A percentile compares a stretch with the other conserved stretches of the same genome.
These are phyloP conservation scores for Emydomyces testavorans DNA, from an alignment of 2,329 filamentous ascomycete species.

Conservation along the genomic window DNA sequence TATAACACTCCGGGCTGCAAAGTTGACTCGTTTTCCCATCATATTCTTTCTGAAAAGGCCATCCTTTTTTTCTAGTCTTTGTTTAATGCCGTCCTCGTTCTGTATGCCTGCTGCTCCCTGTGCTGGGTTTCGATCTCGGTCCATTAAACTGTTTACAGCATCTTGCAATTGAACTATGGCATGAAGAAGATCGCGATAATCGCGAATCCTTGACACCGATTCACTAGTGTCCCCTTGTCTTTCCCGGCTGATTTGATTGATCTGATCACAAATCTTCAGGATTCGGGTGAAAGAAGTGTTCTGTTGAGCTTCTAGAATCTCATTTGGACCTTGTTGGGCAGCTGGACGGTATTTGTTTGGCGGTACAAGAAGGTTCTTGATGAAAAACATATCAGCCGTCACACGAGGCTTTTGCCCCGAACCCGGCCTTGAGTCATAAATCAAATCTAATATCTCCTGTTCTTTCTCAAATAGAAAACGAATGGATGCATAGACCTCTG, in stretches of 20 bases:
- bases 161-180: slow-evolving; percentile 79
- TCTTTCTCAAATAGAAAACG: slow-evolving; percentile 76
- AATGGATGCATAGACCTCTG: slow-evolving; percentile 71
- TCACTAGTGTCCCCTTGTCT: slow-evolving; percentile 42
- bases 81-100: slow-evolving; percentile 90
- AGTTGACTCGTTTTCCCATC: slow-evolving; percentile 99
- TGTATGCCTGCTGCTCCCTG: slow-evolving; percentile 64
- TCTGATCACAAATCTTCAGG: slow-evolving; percentile 58
- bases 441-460: slow-evolving; percentile 65
- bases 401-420: slow-evolving; percentile 47
- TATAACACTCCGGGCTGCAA: slow-evolving; percentile 92
- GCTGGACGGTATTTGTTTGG: slow-evolving; percentile 87
- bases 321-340: slow-evolving; percentile 64
- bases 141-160: slow-evolving; percentile 81
- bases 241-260: slow-evolving; percentile 63
- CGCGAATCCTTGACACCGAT: slow-evolving; percentile 42
- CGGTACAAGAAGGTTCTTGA: slow-evolving; percentile 73
- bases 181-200: slow-evolving; percentile 66
- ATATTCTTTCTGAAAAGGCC: slow-evolving; percentile 97
- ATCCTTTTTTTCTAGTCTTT: slow-evolving; percentile 96
- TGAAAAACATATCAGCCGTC: slow-evolving; percentile 87
- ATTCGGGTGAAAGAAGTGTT: slow-evolving; percentile 83
- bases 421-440: slow-evolving; percentile 67
- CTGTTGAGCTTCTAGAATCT: slow-evolving; percentile 77
- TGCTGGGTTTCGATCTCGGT: slow-evolving; percentile 73